These are phyloP conservation scores for Carex pumila DNA, from an alignment of 176 grass and related monocot genomes.

Conservation along the genomic window DNA sequence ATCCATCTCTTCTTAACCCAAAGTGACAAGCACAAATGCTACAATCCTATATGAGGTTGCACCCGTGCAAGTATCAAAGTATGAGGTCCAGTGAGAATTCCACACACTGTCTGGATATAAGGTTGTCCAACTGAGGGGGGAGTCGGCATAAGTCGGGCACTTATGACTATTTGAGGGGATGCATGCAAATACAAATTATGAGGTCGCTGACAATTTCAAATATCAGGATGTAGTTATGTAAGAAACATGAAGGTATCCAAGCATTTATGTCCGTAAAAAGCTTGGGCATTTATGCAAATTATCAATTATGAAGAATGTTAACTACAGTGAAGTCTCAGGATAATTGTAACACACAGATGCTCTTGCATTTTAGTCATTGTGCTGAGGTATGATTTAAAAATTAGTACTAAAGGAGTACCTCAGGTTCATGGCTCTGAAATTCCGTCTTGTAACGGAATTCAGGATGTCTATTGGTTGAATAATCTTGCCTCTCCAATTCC, in stretches of 20 bases:
- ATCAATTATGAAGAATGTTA: background rate
- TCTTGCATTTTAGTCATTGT: background rate
- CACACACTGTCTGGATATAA: background rate
- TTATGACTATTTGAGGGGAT: background rate
- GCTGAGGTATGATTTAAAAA: background rate
- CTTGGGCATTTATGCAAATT: background rate
- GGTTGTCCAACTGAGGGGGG: background rate
- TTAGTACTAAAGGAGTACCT: constrained; percentile 32
- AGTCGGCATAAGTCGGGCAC: background rate
- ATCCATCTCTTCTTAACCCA: background rate
- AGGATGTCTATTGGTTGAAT: constrained; percentile 44
- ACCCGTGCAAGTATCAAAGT: background rate
- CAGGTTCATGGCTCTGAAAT: constrained; percentile 93
- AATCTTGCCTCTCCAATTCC: constrained; percentile 82
- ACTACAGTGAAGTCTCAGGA: background rate
- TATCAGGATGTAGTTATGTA: background rate
- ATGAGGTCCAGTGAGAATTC: background rate
- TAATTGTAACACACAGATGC: background rate
- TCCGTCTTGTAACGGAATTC: constrained; percentile 89
- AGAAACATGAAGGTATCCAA: background rate
- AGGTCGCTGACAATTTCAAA: background rate
- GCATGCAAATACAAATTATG: background rate
- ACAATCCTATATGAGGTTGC: background rate
- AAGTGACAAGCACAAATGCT: background rate
- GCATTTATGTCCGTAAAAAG: background rate